Conservation (phyloP, 2,329 filamentous ascomycete genomes). For the Harringtonia aguacate region DNA sequence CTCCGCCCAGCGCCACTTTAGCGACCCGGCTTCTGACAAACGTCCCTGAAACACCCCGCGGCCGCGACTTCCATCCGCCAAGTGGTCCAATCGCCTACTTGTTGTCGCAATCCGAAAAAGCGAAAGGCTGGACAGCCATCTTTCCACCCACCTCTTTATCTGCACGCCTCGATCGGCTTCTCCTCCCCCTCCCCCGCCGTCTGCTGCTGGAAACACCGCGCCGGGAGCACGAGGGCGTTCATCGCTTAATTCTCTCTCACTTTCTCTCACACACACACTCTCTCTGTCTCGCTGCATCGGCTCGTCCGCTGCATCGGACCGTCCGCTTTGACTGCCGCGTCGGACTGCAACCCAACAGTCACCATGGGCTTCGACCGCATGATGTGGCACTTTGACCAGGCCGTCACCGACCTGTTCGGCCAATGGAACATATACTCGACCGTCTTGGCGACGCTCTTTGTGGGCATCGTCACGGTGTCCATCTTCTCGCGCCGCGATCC, state of each 20-base stretch:
- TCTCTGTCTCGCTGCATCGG: background rate
- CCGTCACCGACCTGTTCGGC: slow-evolving; percentile 56
- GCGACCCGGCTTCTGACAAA: background rate
- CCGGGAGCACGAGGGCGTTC: too few species aligned
- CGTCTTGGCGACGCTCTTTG: slow-evolving; percentile 53
- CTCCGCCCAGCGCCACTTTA: background rate
- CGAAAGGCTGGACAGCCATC: background rate
- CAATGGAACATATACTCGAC: slow-evolving; percentile 81
- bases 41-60: background rate
- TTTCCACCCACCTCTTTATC: background rate
- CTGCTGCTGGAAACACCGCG: too few species aligned
- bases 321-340: too few species aligned
- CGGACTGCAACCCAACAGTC: background rate
- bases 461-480: slow-evolving; percentile 58
- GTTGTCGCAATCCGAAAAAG: background rate
- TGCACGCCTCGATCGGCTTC: too few species aligned
- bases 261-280: background rate
- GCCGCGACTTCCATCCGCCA: background rate
- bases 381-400: slow-evolving; percentile 59
- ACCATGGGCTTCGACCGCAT: slow-evolving; percentile 41
- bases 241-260: too few species aligned
- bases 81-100: too few species aligned
- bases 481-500: slow-evolving; percentile 65
- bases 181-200: too few species aligned
- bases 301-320: background rate